Conservation (phyloP, 2,329 filamentous ascomycete genomes). For the Clarireedia monteithiana region DNA sequence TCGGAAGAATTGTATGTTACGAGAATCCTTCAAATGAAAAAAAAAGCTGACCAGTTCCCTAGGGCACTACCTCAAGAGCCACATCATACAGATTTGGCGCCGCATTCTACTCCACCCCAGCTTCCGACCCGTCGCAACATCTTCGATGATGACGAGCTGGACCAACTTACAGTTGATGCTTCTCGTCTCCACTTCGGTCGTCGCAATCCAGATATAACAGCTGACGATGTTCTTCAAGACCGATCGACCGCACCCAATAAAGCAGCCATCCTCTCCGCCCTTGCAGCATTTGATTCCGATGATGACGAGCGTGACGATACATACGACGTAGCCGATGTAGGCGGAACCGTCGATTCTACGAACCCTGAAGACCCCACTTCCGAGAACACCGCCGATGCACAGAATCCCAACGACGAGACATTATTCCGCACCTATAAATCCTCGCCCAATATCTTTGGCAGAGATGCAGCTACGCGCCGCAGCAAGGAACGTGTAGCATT, state of each 20-base stretch:
- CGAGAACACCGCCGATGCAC: slow-evolving; percentile 33
- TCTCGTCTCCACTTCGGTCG: slow-evolving; percentile 75
- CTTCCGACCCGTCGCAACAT: slow-evolving; percentile 59
- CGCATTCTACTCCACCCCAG: slow-evolving; percentile 50
- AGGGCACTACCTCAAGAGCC: slow-evolving; percentile 20
- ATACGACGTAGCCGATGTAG: slow-evolving; percentile 87
- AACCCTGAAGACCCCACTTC: slow-evolving; percentile 42
- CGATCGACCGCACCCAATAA: slow-evolving; percentile 61
- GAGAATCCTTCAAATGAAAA: neutral
- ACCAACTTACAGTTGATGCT: slow-evolving; percentile 57
- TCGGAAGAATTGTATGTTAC: slow-evolving; percentile 42
- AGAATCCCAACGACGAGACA: slow-evolving; percentile 55
- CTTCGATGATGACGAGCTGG: slow-evolving; percentile 75
- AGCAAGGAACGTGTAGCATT: slow-evolving; percentile 54
- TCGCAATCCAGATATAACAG: slow-evolving; percentile 50
- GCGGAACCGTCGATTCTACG: slow-evolving; percentile 70
- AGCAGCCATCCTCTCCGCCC: slow-evolving; percentile 78
- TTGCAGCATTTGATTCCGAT: slow-evolving; percentile 84
- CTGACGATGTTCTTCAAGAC: slow-evolving; percentile 65
- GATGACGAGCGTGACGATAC: slow-evolving; percentile 97
- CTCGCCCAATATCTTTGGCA: slow-evolving; percentile 57
- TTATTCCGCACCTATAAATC: slow-evolving; percentile 67
- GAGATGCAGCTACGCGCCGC: slow-evolving; percentile 63
- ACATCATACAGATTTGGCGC: slow-evolving; percentile 40
- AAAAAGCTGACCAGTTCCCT: neutral